Evolutionary conservation across 768 basidiomycete genomes (phyloP).

Genomic region (Antrodiella citrinella): DNA sequence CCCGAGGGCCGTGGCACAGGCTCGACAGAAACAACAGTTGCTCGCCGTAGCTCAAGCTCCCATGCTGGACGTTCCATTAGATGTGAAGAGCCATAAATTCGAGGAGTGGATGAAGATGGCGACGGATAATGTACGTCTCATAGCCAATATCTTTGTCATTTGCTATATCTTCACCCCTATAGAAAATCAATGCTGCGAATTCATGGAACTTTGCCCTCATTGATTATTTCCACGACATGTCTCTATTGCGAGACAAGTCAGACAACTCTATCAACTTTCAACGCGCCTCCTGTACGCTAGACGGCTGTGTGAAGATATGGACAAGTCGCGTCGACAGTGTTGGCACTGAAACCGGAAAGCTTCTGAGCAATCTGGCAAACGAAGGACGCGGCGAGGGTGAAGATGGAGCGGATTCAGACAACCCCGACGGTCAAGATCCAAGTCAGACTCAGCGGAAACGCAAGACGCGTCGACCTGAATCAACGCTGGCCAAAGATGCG

Average conservation of each 20-base stretch:
- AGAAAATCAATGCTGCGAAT: conserved; percentile 99
- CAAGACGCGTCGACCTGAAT: conserved; percentile 63
- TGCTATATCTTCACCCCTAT: neutral
- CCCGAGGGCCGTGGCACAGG: conserved; percentile 24
- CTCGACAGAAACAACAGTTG: conserved; percentile 52
- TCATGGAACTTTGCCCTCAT: conserved; percentile 98
- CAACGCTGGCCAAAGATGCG: conserved; percentile 86
- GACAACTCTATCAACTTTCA: conserved; percentile 99
- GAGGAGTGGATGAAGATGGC: conserved; percentile 99
- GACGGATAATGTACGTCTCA: conserved; percentile 80
- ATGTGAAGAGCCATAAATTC: conserved; percentile 88
- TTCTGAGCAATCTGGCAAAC: conserved; percentile 79
- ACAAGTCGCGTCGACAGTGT: conserved; percentile 96
- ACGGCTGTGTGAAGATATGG: conserved; percentile 99
- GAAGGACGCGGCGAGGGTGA: conserved; percentile 53
- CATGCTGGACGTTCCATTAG: conserved; percentile 54
- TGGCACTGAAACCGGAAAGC: conserved; percentile 92
- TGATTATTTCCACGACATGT: conserved; percentile 99
- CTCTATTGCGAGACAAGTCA: conserved; percentile 81
- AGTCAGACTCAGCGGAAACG: conserved; percentile 48
- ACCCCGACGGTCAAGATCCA: conserved; percentile 57
- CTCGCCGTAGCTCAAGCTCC: conserved; percentile 54
- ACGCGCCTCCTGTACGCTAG: conserved; percentile 93
- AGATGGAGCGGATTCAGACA: conserved; percentile 50
- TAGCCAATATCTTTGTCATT: neutral